Evolutionary conservation across 306 rosid genomes (phyloP), one percentile per base, ranked within the genome.

Genomic region (Datisca glomerata): DNA sequence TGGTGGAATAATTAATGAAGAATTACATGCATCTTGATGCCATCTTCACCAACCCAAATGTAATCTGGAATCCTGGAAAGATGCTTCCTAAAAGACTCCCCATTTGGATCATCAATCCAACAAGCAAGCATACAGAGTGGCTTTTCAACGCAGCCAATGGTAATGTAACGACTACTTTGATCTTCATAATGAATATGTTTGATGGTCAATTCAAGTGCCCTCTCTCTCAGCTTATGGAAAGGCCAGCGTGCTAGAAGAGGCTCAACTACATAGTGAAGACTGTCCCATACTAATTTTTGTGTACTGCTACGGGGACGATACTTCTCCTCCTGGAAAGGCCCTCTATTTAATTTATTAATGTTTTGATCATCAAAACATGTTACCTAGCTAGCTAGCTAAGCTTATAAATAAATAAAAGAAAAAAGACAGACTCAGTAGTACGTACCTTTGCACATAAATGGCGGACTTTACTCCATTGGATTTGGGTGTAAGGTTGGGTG

Each of bases 391-490:
- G 8, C 31, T 25, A 25, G 8, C 8, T 25, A 4, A 25, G 31
- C 4, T 4, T 25, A 4, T 25, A 25, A 25, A 4, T 25, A 8
- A 25, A 25, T 25, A 8, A 25, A 25, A 25, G 8, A 25, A 25
- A 25, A 25, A 8, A 25, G n/a, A n/a, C n/a, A n/a, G n/a, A n/a
- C n/a, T n/a, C n/a, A n/a, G n/a, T n/a, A n/a, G n/a, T n/a, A n/a
- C n/a, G 6, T 22, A 77, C 85, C 79, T 69, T 66, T 24, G 85
- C 85, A 37, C 70, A 32, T 14, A 44, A 59, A 24, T 63, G 60
- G 0, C 80, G 50, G 0, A 77, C 67, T n/a, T 46, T 45, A 8
- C 67, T 69, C 80, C 85, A 68, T 7, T 68, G 61, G 37, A 76
- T 61, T 41, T 59, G 45, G 32, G 59, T 22, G 55, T 76, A 72